Evolutionary conservation across 192 early-diverging fungal genomes (phyloP), one percentile per base, ranked within the genome.

Genomic region (Coemansia sp.): DNA sequence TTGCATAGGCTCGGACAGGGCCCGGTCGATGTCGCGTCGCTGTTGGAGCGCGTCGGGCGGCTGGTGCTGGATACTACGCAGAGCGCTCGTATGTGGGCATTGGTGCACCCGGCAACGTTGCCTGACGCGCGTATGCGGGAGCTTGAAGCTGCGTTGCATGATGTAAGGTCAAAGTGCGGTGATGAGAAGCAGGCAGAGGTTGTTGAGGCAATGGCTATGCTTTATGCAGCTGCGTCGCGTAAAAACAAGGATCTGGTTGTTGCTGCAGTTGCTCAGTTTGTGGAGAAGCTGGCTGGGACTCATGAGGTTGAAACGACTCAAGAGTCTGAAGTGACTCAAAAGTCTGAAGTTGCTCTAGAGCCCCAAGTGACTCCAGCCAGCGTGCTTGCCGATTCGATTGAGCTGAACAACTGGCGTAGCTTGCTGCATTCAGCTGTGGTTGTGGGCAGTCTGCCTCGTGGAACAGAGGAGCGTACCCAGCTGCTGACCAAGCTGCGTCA

Each of bases 141-240:
- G 37, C 53, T 81, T 0, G 79, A 75, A 18, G 36, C 48, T 2
- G 17, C 20, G n/a, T 60, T 81, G 18, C 8, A 14, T 2, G 14
- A 14, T 5, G 59, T 56, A 0, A 26, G 58, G 4, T 20, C 14
- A 24, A 53, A 2, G 9, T 3, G 28, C 11, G 7, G 20, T 5
- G 47, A 24, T 6, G 59, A 42, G 24, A n/a, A 18, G 54, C 60
- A 61, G n/a, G 58, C 57, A 10, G 50, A 70, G 1, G 64, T 63
- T 0, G 60, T 66, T 5, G 79, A 81, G 63, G 79, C 73, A 4
- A 59, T 76, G 63, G 79, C 73, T 1, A 71, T 76, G 69, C 72
- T 81, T 11, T 72, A 75, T 24, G 74, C 79, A 18, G 71, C 74
- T 0, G 63, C 56, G 1, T 25, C 62, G 24, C 73, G 67, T 56